A percentile compares a stretch with the other conserved stretches of the same genome.
These are phyloP conservation scores for Conringia planisiliqua DNA, from an alignment of 345 rosid genomes.

Conservation along the genomic window DNA sequence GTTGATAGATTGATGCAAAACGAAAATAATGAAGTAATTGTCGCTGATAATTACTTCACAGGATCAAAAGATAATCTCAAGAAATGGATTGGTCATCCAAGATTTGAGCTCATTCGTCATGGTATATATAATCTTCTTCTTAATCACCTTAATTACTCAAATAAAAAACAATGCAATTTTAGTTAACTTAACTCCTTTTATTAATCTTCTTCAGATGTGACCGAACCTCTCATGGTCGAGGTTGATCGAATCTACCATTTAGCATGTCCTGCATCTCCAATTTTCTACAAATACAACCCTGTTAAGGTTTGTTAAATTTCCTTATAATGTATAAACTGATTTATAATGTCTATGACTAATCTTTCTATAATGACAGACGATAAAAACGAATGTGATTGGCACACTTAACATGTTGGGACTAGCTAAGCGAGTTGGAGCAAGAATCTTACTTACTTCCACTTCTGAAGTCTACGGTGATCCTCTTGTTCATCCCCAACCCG, in stretches of 20 bases:
- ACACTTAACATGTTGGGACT: slow-evolving; percentile 88
- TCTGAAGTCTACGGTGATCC: slow-evolving; percentile 98
- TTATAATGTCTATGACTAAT: not conserved
- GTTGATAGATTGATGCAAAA: slow-evolving; percentile 90
- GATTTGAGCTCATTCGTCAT: slow-evolving; percentile 95
- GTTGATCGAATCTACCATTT: slow-evolving; percentile 95
- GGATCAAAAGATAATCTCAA: slow-evolving; percentile 87
- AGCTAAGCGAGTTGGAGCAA: slow-evolving; percentile 87
- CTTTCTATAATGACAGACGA: slow-evolving; percentile 47
- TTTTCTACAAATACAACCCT: slow-evolving; percentile 87
- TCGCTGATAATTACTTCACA: slow-evolving; percentile 88
- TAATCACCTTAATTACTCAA: not conserved
- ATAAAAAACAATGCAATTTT: not conserved
- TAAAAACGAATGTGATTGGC: slow-evolving; percentile 83
- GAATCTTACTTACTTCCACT: slow-evolving; percentile 93
- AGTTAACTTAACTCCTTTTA: not conserved
- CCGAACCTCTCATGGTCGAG: slow-evolving; percentile 75
- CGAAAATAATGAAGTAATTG: slow-evolving; percentile 87
- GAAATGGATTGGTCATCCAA: slow-evolving; percentile 91
- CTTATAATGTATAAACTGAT: not conserved
- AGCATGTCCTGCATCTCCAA: slow-evolving; percentile 98
- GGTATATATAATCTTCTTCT: slow-evolving; percentile 46
- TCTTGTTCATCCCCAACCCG: slow-evolving; percentile 80
- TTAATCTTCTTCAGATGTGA: slow-evolving; percentile 50
- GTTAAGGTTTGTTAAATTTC: slow-evolving; percentile 61